phyloP scores from a whole-genome alignment of 768 basidiomycete genomes.

The Amanita polypyramis region DNA sequence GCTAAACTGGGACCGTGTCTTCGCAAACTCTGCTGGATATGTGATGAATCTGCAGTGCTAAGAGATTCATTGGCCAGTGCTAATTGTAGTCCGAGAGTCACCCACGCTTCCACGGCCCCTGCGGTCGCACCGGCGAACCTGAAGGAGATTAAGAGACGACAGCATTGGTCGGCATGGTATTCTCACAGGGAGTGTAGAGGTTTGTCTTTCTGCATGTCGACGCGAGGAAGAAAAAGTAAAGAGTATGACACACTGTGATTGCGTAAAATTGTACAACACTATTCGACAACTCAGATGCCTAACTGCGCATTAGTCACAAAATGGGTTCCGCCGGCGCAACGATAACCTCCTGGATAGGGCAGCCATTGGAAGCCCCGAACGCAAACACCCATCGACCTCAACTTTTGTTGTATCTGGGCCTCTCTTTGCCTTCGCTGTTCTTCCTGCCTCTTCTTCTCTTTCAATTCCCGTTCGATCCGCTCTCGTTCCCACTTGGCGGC shows the following conservation, averaged over 20 bases:
- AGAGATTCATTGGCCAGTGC: background rate
- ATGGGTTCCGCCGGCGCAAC: slow-evolving; percentile 19
- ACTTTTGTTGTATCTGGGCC: slow-evolving; percentile 27
- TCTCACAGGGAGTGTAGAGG: slow-evolving; percentile 67
- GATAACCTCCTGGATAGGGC: slow-evolving; percentile 14
- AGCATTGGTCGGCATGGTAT: background rate
- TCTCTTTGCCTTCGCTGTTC: slow-evolving; percentile 27
- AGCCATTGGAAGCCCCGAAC: slow-evolving; percentile 16
- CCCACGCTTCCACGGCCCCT: slow-evolving; percentile 88
- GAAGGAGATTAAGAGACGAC: background rate
- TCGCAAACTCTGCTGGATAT: slow-evolving; percentile 87
- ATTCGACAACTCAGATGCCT: background rate
- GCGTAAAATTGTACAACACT: too few species aligned
- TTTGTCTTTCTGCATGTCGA: slow-evolving; percentile 46
- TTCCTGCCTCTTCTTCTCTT: slow-evolving; percentile 12
- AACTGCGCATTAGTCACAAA: slow-evolving; percentile 13
- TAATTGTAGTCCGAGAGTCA: slow-evolving; percentile 2
- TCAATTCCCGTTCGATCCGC: slow-evolving; percentile 9
- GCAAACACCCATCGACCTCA: slow-evolving; percentile 41
- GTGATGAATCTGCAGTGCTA: slow-evolving; percentile 53
- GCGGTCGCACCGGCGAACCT: slow-evolving; percentile 84
- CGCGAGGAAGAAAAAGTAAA: background rate
- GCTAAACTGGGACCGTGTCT: slow-evolving; percentile 89
- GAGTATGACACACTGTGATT: too few species aligned
- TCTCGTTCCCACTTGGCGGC: slow-evolving; percentile 12